Evolutionary conservation across 75 land plant genomes (phyloP).

Genomic region (Ceratopteris richardii): DNA sequence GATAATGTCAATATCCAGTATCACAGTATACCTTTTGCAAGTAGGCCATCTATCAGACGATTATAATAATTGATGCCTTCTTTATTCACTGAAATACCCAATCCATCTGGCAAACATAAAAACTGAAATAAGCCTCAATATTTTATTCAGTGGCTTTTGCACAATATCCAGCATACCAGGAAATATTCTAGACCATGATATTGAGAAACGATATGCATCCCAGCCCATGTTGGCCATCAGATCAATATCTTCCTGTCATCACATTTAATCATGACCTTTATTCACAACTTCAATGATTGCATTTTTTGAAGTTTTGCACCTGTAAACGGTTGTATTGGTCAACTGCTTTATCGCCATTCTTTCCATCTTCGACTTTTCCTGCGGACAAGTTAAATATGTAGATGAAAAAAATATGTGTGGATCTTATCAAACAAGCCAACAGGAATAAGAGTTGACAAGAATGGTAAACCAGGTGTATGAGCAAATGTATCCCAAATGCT

Average conservation of each 20-base stretch:
- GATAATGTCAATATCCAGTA: neutral
- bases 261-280: no score
- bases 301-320: no score
- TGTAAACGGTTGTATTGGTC: slow-evolving; percentile 16
- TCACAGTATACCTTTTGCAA: slow-evolving; percentile 2
- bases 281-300: no score
- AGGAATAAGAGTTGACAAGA: neutral
- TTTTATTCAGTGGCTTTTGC: neutral
- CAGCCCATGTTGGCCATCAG: slow-evolving; percentile 14
- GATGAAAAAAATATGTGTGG: no score
- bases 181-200: slow-evolving; percentile 21
- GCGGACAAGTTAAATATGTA: no score
- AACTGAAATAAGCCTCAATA: neutral
- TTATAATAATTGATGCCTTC: slow-evolving; percentile 19
- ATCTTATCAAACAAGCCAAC: neutral
- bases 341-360: slow-evolving; percentile 15
- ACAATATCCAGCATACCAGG: slow-evolving; percentile 5
- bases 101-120: slow-evolving; percentile 6
- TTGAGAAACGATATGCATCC: slow-evolving; percentile 22
- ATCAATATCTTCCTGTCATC: slow-evolving; percentile 17
- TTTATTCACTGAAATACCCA: slow-evolving; percentile 1
- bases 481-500: slow-evolving; percentile 81
- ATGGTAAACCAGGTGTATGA: slow-evolving; percentile 34
- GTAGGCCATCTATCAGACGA: slow-evolving; percentile 15
- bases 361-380: slow-evolving; percentile 9